Conservation (phyloP, 495 filamentous ascomycete species). For the Hypoxylon lienhwacheense region DNA sequence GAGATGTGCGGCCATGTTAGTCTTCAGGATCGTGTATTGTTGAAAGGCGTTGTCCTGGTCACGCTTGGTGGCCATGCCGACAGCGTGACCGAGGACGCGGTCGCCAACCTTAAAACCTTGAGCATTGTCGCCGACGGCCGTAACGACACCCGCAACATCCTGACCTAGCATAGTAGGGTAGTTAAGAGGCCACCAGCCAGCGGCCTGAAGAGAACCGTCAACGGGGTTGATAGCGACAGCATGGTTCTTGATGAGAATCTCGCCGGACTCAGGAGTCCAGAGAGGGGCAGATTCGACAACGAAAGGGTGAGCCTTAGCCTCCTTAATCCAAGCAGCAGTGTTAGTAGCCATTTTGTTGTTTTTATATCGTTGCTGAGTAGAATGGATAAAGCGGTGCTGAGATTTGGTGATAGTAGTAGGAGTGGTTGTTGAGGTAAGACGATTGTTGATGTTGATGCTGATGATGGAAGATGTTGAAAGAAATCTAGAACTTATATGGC, state of each 20-base stretch:
- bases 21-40: conserved; percentile 41
- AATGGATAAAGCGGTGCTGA: neutral
- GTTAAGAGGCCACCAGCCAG: conserved; percentile 33
- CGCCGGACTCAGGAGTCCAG: conserved; percentile 36
- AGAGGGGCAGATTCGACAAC: conserved; percentile 38
- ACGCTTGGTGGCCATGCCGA: conserved; percentile 28
- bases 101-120: conserved; percentile 50
- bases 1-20: conserved; percentile 38
- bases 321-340: conserved; percentile 37
- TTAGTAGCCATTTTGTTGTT: conserved; percentile 29
- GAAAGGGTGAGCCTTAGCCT: conserved; percentile 30
- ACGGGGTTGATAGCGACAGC: conserved; percentile 51
- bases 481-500: conserved; percentile 11
- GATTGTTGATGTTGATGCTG: too few relatives aligned
- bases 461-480: conserved; percentile 18
- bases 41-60: conserved; percentile 40
- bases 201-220: conserved; percentile 51
- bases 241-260: conserved; percentile 45
- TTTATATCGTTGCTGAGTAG: conserved; percentile 4
- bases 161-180: conserved; percentile 57
- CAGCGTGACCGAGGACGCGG: conserved; percentile 42
- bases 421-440: conserved; percentile 13
- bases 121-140: conserved; percentile 46
- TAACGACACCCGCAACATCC: conserved; percentile 56
- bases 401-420: neutral